Percentiles rank a stretch among this genome's conserved stretches.
Conservation (phyloP, 371 early-diverging fungal species). For the Syncephalastrum racemosum region DNA sequence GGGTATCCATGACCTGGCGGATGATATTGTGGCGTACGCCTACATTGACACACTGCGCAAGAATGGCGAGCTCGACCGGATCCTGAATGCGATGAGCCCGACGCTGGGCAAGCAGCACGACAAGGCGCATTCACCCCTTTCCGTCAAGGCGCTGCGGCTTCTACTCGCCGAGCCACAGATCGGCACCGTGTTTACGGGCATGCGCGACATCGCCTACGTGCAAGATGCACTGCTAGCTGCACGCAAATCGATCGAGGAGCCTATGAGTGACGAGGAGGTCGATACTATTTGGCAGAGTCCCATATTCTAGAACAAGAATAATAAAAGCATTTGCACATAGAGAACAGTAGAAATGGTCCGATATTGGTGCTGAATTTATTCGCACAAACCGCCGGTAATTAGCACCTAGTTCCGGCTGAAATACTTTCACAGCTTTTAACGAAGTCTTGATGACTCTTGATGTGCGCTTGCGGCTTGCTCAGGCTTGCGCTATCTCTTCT, state of each 20-base stretch:
- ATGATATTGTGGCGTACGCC: conserved; percentile 51
- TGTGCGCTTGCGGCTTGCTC: no score
- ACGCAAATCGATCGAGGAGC: conserved; percentile 5
- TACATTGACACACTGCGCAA: conserved; percentile 58
- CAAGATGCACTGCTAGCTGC: conserved; percentile 54
- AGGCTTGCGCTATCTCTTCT: no score
- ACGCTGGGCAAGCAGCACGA: conserved; percentile 28
- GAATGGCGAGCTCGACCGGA: conserved; percentile 66
- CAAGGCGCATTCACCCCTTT: conserved; percentile 48
- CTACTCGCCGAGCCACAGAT: conserved; percentile 50
- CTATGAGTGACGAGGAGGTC: conserved; percentile 24
- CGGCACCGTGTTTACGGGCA: conserved; percentile 75
- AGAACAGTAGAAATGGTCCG: no score
- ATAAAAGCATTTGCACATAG: no score
- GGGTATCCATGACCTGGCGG: conserved; percentile 32
- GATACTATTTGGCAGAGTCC: conserved; percentile 39
- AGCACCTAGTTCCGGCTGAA: no score
- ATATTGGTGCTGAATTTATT: no score
- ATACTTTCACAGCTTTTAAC: no score
- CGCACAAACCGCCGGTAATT: no score
- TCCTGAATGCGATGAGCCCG: conserved; percentile 57
- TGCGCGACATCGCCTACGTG: conserved; percentile 65
- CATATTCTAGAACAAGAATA: conserved; percentile 11
- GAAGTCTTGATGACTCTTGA: no score
- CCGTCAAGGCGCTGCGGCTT: conserved; percentile 53